A percentile compares a stretch with the other conserved stretches of the same genome.
These are phyloP conservation scores for Ceratocystis variospora DNA, from an alignment of 2,329 filamentous ascomycete species.

Conservation along the genomic window DNA sequence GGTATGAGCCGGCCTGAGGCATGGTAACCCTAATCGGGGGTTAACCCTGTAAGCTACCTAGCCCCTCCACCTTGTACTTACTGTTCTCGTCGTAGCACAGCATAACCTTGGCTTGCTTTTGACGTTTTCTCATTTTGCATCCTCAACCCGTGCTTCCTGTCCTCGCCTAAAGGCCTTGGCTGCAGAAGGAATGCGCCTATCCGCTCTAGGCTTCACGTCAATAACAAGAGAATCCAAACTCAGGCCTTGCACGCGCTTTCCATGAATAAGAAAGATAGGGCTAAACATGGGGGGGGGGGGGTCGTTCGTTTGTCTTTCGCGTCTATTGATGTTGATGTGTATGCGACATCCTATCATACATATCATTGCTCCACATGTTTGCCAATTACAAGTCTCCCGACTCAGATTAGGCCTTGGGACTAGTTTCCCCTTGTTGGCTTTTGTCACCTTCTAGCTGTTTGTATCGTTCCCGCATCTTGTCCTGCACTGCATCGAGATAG, in stretches of 20 bases:
- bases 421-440: neutral
- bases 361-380: neutral
- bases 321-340: neutral
- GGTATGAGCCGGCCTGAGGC: neutral
- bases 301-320: neutral
- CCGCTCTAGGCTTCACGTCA: neutral
- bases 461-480: conserved; percentile 53
- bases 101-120: neutral
- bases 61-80: neutral
- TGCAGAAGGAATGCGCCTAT: neutral
- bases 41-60: neutral
- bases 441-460: conserved; percentile 33
- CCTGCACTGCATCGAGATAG: conserved; percentile 51
- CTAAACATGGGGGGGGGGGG: too few species aligned
- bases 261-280: too few species aligned
- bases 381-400: neutral
- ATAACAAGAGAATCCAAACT: neutral
- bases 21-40: neutral
- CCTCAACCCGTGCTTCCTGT: neutral
- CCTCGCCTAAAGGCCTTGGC: neutral
- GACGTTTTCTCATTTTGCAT: neutral
- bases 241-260: neutral
- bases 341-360: neutral
- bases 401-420: neutral
- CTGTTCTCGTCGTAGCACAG: neutral